Conservation (phyloP, 1,284 basidiomycete genomes). For the Trichosporon sp. region DNA sequence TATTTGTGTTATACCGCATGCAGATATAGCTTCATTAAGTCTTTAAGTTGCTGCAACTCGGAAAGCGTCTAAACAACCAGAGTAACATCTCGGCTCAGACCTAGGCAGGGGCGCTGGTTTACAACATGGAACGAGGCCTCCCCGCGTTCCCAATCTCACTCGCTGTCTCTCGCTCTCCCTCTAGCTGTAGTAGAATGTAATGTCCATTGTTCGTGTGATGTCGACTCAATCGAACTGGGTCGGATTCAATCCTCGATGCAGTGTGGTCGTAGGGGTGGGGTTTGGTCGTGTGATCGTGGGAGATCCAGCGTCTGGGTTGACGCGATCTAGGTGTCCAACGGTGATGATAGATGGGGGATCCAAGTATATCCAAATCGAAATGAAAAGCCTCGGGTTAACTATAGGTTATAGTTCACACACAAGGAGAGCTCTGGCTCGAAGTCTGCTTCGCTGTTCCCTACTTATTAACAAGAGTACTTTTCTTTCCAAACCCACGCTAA, state of each 20-base stretch:
- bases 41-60: neutral
- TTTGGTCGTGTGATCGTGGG: neutral
- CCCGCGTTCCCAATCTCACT: neutral
- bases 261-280: neutral
- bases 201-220: neutral
- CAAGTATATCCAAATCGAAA: neutral
- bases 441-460: conserved; percentile 4
- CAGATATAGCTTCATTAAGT: conserved; percentile 1
- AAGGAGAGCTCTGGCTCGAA: conserved; percentile 4
- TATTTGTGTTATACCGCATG: conserved; percentile 6
- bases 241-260: neutral
- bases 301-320: neutral
- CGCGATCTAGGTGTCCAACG: neutral
- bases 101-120: neutral
- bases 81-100: neutral
- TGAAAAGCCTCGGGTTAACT: neutral
- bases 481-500: conserved; percentile 50
- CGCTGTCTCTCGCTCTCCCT: neutral
- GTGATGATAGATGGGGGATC: neutral
- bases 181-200: neutral
- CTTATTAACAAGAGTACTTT: conserved; percentile 17
- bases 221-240: neutral
- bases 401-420: neutral
- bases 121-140: neutral
- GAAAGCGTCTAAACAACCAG: neutral